Evolutionary conservation across 768 basidiomycete genomes (phyloP), one percentile per base, ranked within the genome.

Genomic region (Pleurotus giganteus): DNA sequence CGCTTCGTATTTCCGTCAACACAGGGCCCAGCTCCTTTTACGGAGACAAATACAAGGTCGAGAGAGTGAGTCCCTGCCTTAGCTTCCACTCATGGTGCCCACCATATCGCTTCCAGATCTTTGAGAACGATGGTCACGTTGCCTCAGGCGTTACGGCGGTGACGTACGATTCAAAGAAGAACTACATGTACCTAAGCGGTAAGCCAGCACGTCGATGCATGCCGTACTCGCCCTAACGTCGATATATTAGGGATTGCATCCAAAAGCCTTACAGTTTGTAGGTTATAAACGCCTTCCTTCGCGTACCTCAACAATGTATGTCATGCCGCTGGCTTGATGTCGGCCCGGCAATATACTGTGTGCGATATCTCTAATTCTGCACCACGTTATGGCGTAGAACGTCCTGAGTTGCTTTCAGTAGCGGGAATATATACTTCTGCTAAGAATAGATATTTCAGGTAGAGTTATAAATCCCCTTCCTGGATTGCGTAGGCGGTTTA

Each of bases 61-160:
- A 83, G 50, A 85, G 80, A 75, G 85, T 83, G 63, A 9, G 63
- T 37, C 39, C 39, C 39, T 41, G 15, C 19, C 19, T 17, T 41
- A 41, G 15, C 2, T 19, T 7, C 19, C 31, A 41, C 24, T 1
- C 29, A 23, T 7, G 5, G 29, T 39, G 43, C 11, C 61, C 36
- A 47, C 43, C 34, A 61, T 51, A 37, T 59, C 15, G 19, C 56
- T 29, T 41, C 4, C 58, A 88, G 85, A 73, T 81, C 8, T 88
- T 90, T 55, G 84, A 88, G 65, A 86, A 90, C 65, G 73, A 83
- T 55, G 88, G 89, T 7, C 69, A 63, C 2, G 47, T 85, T 23
- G 78, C 80, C 9, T 80, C 80, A 13, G 83, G 78, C 5, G 70
- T 75, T 31, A 91, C 88, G 1, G 71, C 78, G 1, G 85, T 69